Evolutionary conservation across 805 yeast species (phyloP), one percentile per base, ranked within the genome.

Genomic region (Wickerhamiella nectarea): DNA sequence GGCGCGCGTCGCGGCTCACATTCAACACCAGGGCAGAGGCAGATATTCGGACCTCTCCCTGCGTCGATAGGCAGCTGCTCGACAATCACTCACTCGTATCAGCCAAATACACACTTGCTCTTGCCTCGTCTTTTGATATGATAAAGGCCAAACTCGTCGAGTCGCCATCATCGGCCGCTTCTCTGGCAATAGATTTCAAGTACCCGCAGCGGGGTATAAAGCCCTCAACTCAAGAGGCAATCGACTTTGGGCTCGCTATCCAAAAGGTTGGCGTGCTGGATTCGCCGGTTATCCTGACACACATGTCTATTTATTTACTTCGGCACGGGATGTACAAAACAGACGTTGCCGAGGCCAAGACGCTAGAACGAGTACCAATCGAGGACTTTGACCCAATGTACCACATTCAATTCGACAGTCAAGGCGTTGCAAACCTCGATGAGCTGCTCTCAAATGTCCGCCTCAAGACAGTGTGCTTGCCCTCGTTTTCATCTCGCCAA

Each of bases 1-100:
- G 46, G 18, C 34, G 46, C 15, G n/a, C 41, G 17, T 29, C 46
- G 15, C 24, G 38, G 17, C 22, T 43, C 14, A 41, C 35, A 2
- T 34, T 33, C 18, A 43, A 43, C 35, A 31, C 41, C 20, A n/a
- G 45, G n/a, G 26, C 36, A 4, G 45, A 42, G 40, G 21, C n/a
- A 1, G 45, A 42, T 18, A 31, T 42, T 10, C 25, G 33, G 10
- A 42, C 45, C 8, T 19, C 35, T 1, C 45, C 45, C 11, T 42
- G 45, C 26, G 21, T 42, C 17, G 45, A 42, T 19, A 9, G 41
- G 7, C 24, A 19, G n/a, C 22, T 29, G n/a, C 15, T 42, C 22
- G 41, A 42, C 14, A 40, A 34, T 9, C 22, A 24, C 15, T 11
- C 43, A n/a, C 38, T 40, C 5, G 17, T 25, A 4, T 20, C 22